Evolutionary conservation across 257 asterid genomes (phyloP), one percentile per base, ranked within the genome.

Genomic region (Mentha longifolia): DNA sequence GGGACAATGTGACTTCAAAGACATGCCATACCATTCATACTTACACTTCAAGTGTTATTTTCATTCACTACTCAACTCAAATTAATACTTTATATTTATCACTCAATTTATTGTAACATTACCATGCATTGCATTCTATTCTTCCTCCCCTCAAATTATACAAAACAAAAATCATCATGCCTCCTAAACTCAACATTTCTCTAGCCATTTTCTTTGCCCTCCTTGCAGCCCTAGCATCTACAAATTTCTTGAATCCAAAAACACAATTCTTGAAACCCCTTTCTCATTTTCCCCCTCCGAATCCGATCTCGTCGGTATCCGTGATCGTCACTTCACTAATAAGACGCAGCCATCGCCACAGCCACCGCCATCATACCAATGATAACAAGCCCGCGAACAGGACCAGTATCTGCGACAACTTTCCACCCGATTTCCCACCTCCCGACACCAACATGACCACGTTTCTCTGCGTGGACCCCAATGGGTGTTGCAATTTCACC

Each of bases 401-500:
- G 42, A 51, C 82, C 12, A 78, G 15, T 17, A 45, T 80, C 0
- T 94, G 99, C 56, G 97, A 91, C n/a, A 82, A 81, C 55, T 88
- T 94, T 22, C 89, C 93, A 2, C 85, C 87, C 0, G 83, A 82
- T 76, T 80, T 91, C 0, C 96, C 96, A 1, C 91, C 95, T 3
- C 78, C 89, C 0, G 92, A 88, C 65, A 89, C 95, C 7, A 85
- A 66, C 80, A 78, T 84, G 1, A 85, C 91, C 0, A 77, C 95
- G 0, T n/a, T 79, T 25, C 22, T 91, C 0, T 94, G 99, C 3
- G 98, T 94, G 15, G 97, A 94, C 70, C 61, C 64, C n/a, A 88
- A 89, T 15, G 96, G 99, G 7, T 91, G 99, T 47, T 94, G 99
- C 85, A 91, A 94, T 67, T 94, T 94, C 80, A 91, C 96, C 10